Conservation (phyloP, 2,329 filamentous ascomycete species). For the Tolypocladium sp. region DNA sequence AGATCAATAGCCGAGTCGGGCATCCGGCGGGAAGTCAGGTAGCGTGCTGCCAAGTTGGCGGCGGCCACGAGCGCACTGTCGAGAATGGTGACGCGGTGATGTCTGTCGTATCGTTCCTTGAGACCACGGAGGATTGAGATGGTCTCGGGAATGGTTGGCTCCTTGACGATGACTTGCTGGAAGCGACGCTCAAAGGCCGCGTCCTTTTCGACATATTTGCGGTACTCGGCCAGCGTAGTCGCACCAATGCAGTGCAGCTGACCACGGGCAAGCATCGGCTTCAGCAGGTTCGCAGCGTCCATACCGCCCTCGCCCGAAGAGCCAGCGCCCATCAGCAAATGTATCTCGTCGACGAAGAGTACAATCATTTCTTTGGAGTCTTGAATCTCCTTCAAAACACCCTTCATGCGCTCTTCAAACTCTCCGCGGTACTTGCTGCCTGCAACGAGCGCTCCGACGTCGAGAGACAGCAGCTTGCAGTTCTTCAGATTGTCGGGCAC, state of each 20-base stretch:
- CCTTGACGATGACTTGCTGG: conserved; percentile 96
- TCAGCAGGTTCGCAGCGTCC: conserved; percentile 95
- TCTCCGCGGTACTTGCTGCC: conserved; percentile 98
- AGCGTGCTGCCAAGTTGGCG: conserved; percentile 85
- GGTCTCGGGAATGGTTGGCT: conserved; percentile 80
- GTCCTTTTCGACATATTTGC: conserved; percentile 99
- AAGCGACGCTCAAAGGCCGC: conserved; percentile 96
- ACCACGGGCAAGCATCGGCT: conserved; percentile 94
- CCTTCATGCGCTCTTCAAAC: conserved; percentile 99
- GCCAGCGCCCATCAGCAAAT: conserved; percentile 95
- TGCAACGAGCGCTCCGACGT: conserved; percentile 89
- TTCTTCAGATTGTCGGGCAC: conserved; percentile 91
- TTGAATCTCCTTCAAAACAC: conserved; percentile 92
- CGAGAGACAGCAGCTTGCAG: conserved; percentile 88
- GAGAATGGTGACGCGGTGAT: conserved; percentile 94
- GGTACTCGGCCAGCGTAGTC: conserved; percentile 88
- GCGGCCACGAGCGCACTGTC: conserved; percentile 88
- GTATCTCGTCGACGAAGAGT: conserved; percentile 97
- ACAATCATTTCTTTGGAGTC: conserved; percentile 95
- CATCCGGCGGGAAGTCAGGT: conserved; percentile 81
- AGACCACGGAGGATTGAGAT: conserved; percentile 96
- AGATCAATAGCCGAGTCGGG: conserved; percentile 96
- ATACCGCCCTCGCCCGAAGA: conserved; percentile 93
- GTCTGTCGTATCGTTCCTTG: conserved; percentile 96
- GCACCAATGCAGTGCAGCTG: conserved; percentile 97